Evolutionary conservation across 768 basidiomycete species (phyloP), one percentile per base, ranked within the genome.

Genomic region (Boletus patriciae): DNA sequence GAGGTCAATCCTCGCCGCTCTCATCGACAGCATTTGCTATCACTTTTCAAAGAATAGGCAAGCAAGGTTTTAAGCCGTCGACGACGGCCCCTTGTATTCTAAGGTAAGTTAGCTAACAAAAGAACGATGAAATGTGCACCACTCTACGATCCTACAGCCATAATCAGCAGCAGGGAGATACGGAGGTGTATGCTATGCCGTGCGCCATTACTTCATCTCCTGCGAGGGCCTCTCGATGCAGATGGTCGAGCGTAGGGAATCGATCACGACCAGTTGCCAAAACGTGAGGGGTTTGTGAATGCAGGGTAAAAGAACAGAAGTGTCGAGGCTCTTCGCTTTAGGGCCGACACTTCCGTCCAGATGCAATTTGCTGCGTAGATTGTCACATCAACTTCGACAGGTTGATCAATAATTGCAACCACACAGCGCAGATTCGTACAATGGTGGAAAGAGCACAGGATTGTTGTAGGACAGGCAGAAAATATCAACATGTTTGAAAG

Each of bases 201-300:
- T 87, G 88, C 88, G 81, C 88, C 86, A 83, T 84, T 86, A 87
- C 67, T 90, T 85, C 84, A 88, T 90, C 87, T 90, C 86, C 88
- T 89, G 88, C 87, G 88, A 89, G 86, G 79, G 64, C 87, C 88
- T 74, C 77, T 52, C 77, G 70, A 74, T 68, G 68, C 75, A 76
- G 70, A 66, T 66, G 74, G 65, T 73, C 76, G 73, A 68, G 70
- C 66, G 73, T 76, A 58, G 59, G 55, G 36, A 59, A 51, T 60
- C 64, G 67, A 74, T 65, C 68, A 64, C 72, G 75, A 77, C 78
- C 71, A 76, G 48, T 78, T 74, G 67, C 68, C 64, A 78, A 75
- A 80, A 59, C 73, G 72, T 70, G 75, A 79, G 77, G 75, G 78
- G 77, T 70, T 78, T 52, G 34, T 16, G 23, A 16, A 1, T 13